Evolutionary conservation across 2,329 filamentous ascomycete species (phyloP).

Genomic region (Dothiorella sarmentorum): DNA sequence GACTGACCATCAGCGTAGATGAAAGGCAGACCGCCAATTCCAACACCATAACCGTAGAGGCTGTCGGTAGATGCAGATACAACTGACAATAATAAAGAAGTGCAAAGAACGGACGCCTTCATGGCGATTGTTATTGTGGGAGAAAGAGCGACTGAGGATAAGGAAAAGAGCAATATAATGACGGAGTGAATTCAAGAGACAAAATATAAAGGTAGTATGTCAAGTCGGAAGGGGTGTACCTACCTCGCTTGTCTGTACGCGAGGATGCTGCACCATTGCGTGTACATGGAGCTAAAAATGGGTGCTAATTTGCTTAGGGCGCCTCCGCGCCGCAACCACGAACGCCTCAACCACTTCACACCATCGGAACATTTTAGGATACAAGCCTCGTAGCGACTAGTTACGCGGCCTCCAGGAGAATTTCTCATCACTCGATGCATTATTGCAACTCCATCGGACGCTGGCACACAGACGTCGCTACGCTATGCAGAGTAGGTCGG

Average conservation of each 20-base stretch:
- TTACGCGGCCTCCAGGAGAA: not conserved
- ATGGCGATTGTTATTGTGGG: not conserved
- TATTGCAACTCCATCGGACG: not conserved
- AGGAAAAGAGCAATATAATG: not conserved
- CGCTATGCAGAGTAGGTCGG: too few species aligned
- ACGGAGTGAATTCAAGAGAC: not conserved
- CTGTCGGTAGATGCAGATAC: not conserved
- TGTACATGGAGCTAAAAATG: not conserved
- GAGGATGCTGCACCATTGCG: slow-evolving; percentile 5
- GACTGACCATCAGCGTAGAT: slow-evolving; percentile 4
- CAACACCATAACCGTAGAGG: slow-evolving; percentile 1
- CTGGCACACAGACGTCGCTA: too few species aligned
- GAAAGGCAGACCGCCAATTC: not conserved
- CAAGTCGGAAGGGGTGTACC: not conserved
- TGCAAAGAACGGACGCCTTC: not conserved
- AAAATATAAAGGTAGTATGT: not conserved
- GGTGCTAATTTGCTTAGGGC: slow-evolving; percentile 1
- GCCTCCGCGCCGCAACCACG: not conserved
- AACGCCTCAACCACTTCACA: not conserved
- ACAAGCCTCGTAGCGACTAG: not conserved
- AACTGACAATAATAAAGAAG: not conserved
- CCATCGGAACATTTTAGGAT: not conserved
- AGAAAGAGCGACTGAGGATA: not conserved
- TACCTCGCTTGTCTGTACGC: not conserved
- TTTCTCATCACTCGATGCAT: not conserved